Evolutionary conservation across 1,284 basidiomycete species (phyloP), one percentile per base, ranked within the genome.

Genomic region (Fereydounia khargensis): DNA sequence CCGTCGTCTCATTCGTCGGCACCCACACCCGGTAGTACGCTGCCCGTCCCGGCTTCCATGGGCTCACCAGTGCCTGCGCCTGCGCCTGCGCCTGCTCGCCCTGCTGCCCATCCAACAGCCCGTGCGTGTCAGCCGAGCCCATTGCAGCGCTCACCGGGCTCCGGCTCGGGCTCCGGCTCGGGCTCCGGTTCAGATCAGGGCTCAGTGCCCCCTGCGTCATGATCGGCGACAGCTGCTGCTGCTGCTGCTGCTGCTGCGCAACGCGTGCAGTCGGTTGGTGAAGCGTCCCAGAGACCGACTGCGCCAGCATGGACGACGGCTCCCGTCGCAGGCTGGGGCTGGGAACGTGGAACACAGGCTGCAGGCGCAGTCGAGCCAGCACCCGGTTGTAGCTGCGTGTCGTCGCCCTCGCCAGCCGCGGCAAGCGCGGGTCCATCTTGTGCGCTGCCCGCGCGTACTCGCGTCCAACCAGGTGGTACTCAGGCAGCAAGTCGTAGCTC

Each of bases 1-100:
- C 46, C 7, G 48, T 47, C 11, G 44, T 20, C 19, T 69, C 60
- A 52, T 63, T n/a, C 19, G 48, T 47, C 1, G 70, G 71, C 8
- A 78, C 75, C 78, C 78, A 79, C 4, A 74, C 74, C 3, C 74
- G 67, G 42, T 77, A 71, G n/a, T 59, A 39, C 1, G 76, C 70
- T 3, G 77, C 77, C 20, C 77, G 58, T 0, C 76, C 77, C 0
- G 62, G 45, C 49, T 70, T 73, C 58, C 62, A 71, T 17, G 69
- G 71, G n/a, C 48, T 52, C 7, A 40, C n/a, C n/a, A n/a, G n/a
- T n/a, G n/a, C n/a, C n/a, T n/a, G n/a, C n/a, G 21, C 13, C 65
- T 17, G 4, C 18, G 10, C 9, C 32, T 34, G 11, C 18, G 8
- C 10, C 32, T 8, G 32, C 10, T 8, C 32, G 17, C 33, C 34